Base-by-base conservation (phyloP, 176 grass and related monocot species). In the Carex cristatella region DNA sequence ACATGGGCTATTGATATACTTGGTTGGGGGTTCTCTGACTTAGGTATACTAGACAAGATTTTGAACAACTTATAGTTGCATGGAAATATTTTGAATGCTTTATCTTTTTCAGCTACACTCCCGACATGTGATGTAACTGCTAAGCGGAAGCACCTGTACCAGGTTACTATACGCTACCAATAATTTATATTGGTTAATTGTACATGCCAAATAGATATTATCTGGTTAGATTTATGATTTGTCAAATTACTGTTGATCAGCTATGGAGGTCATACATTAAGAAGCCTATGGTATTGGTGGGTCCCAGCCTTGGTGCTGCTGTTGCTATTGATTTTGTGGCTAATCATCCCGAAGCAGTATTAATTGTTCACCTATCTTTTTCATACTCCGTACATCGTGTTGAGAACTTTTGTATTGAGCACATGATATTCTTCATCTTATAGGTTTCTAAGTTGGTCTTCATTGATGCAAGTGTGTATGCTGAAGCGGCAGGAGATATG, bases 21-120 rank as follows among this genome's bases (percentile, higher is more conserved):
- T 94, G 96, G 96, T 59, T 98, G 93, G 96, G 96, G 96, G 37
- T 98, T 98, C 87, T 98, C 93, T 82, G 44, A 98, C 89, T 89
- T 98, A 89, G 88, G 96, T 93, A 89, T 40, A 64, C 71, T 72
- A 10, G 16, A 68, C 32, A 18, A 66, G 77, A 65, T 85, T 64
- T 71, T 86, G 27, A 61, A 81, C 66, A 31, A 23, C 57, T 79
- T 79, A 10, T 84, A 81, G 23, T 65, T 16, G 44, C 35, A 62
- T 85, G 40, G 86, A 27, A 83, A 61, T 37, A 69, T 81, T 33
- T 3, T 85, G 55, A 56, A 23, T 83, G 31, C 32, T 80, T 58
- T 30, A 28, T 79, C 60, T 62, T 65, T 84, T 58, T 9, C 60
- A 98, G 93, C 87, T 80, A 86, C 71, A 83, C 89, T 89, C 82